phyloP scores from a whole-genome alignment of 768 basidiomycete species.

The Xerocomellus dryophilus region DNA sequence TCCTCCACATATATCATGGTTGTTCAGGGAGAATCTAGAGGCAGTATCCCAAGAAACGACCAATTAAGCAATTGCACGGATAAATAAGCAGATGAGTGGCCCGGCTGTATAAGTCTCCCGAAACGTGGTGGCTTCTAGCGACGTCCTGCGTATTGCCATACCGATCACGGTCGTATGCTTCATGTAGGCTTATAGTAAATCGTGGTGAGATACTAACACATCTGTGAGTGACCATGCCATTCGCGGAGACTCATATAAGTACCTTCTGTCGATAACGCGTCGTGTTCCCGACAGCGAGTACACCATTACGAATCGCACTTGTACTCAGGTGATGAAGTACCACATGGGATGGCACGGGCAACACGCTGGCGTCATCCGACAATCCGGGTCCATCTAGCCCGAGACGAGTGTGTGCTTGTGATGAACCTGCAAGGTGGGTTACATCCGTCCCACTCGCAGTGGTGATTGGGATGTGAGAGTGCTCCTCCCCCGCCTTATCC shows the following conservation, averaged over 20 bases:
- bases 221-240: constrained; percentile 14
- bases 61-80: constrained; percentile 22
- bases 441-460: constrained; percentile 40
- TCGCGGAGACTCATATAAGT: constrained; percentile 9
- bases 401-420: constrained; percentile 29
- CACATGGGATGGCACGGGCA: constrained; percentile 91
- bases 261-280: constrained; percentile 92
- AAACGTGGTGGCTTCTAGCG: constrained; percentile 23
- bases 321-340: constrained; percentile 94
- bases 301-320: constrained; percentile 91
- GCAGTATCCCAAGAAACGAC: constrained; percentile 28
- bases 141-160: constrained; percentile 24
- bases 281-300: constrained; percentile 88
- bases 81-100: constrained; percentile 26
- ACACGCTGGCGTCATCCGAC: constrained; percentile 84
- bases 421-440: constrained; percentile 28
- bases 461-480: constrained; percentile 33
- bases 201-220: constrained; percentile 72
- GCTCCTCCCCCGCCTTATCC: constrained; percentile 22
- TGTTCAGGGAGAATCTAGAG: constrained; percentile 26
- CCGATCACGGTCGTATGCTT: constrained; percentile 10
- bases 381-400: constrained; percentile 42
- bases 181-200: constrained; percentile 77
- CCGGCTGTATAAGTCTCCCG: constrained; percentile 8
- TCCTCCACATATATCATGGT: constrained; percentile 20